phyloP scores from a whole-genome alignment of 148 eudicot genomes.

The Arctostaphylos glauca region DNA sequence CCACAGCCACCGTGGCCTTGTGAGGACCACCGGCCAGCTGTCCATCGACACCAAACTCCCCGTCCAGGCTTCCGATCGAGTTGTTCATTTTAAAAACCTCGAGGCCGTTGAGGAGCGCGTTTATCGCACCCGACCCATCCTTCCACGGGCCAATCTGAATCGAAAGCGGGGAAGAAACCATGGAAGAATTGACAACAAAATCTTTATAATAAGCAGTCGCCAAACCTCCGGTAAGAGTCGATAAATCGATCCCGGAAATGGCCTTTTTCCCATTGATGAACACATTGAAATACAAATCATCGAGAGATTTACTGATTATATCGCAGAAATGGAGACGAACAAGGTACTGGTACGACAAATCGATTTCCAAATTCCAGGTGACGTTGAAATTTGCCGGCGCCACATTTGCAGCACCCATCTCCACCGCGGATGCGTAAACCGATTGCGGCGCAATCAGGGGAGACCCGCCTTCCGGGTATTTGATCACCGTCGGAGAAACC shows the following conservation, averaged over 20 bases:
- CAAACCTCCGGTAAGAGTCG: constrained; percentile 34
- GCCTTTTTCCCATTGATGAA: constrained; percentile 37
- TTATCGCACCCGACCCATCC: constrained; percentile 12
- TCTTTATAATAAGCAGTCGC: constrained; percentile 50
- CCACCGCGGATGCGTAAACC: constrained; percentile 39
- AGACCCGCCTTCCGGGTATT: constrained; percentile 36
- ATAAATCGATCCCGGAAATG: constrained; percentile 43
- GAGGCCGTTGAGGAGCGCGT: constrained; percentile 50
- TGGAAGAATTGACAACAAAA: constrained; percentile 45
- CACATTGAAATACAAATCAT: constrained; percentile 55
- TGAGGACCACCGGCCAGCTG: background rate
- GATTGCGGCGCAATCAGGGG: constrained; percentile 40
- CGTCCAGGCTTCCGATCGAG: constrained; percentile 46
- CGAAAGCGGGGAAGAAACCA: constrained; percentile 23
- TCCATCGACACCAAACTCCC: constrained; percentile 35
- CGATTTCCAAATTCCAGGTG: constrained; percentile 51
- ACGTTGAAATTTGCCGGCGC: constrained; percentile 38
- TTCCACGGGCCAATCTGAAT: constrained; percentile 44
- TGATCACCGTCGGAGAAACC: constrained; percentile 26
- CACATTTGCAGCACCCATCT: constrained; percentile 34
- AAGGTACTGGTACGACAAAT: constrained; percentile 37
- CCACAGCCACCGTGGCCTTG: constrained; percentile 30
- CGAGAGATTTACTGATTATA: constrained; percentile 38
- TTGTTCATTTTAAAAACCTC: constrained; percentile 59
- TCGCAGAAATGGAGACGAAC: constrained; percentile 59